Evolutionary conservation across 257 asterid species (phyloP), one percentile per base, ranked within the genome.

Genomic region (Salvia rosmarinus): DNA sequence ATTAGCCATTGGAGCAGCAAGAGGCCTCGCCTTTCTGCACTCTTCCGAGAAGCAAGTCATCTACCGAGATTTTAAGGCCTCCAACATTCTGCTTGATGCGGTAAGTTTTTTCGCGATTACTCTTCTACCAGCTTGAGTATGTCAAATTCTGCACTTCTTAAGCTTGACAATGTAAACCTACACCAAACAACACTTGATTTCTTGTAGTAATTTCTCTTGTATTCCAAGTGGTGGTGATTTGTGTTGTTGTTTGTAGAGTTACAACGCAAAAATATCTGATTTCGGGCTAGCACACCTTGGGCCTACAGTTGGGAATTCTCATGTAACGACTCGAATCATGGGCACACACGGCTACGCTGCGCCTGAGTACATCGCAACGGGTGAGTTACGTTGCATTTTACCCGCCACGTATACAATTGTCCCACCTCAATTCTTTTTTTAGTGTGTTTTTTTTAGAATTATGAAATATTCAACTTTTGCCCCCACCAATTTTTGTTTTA

Each of bases 331-430:
- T 52, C 83, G 84, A 70, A 35, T 82, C 23, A 85, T 80, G 87
- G 87, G 89, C 35, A 82, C 87, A 9, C 46, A 59, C 8, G 89
- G 87, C 25, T 85, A 85, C 47, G 84, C 84, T 80, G 89, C 89
- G 0, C 89, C 89, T 37, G 89, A 85, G 65, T 85, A 85, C 72
- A 47, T 82, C 12, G 82, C 82, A n/a, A 85, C 87, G 50, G 89
- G 89, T 82, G 71, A 37, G 42, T 37, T 1, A 10, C 42, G 42
- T 6, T 37, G 7, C 42, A 6, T 37, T 37, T n/a, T n/a, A n/a
- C n/a, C n/a, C n/a, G n/a, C n/a, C n/a, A n/a, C n/a, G n/a, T n/a
- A n/a, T n/a, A n/a, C n/a, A n/a, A n/a, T n/a, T n/a, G n/a, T n/a
- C n/a, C n/a, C n/a, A n/a, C n/a, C n/a, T n/a, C n/a, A n/a, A n/a